Conservation (phyloP, 495 filamentous ascomycete genomes). For the Penicillium egyptiacum region DNA sequence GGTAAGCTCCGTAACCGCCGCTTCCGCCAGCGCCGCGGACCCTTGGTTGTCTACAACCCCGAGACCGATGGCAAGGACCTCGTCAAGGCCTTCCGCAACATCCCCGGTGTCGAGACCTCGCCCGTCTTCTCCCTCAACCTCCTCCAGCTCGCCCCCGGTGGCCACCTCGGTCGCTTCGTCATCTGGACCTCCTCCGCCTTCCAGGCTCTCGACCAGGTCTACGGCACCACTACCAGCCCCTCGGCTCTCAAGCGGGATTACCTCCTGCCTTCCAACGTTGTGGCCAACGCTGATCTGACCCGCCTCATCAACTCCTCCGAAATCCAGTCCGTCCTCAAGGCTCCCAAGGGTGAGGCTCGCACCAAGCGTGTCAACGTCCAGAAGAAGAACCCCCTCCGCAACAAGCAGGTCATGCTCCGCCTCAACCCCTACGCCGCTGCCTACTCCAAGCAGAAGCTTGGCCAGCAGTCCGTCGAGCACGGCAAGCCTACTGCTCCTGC, state of each 20-base stretch:
- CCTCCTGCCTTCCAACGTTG: conserved; percentile 84
- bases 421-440: conserved; percentile 95
- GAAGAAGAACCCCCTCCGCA: conserved; percentile 99
- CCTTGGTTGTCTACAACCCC: conserved; percentile 93
- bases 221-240: conserved; percentile 82
- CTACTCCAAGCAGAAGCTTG: conserved; percentile 80
- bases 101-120: conserved; percentile 95
- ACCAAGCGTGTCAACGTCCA: conserved; percentile 89
- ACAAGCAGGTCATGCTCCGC: conserved; percentile 94
- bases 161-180: conserved; percentile 98
- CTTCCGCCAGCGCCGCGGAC: conserved; percentile 94
- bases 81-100: conserved; percentile 92
- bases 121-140: conserved; percentile 96
- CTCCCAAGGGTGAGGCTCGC: conserved; percentile 80
- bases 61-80: conserved; percentile 90
- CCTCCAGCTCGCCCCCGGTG: conserved; percentile 96
- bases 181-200: conserved; percentile 98
- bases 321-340: conserved; percentile 89
- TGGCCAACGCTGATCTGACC: conserved; percentile 87
- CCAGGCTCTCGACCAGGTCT: conserved; percentile 91
- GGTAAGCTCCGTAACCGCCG: conserved; percentile 95
- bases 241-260: conserved; percentile 96
- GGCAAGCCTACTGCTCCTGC: conserved; percentile 53
- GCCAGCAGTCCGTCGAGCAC: conserved; percentile 57
- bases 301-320: conserved; percentile 99